Percentiles rank a stretch among this genome's conserved stretches.
Conservation (phyloP, 192 early-diverging fungal genomes). For the Geosiphon pyriformis region DNA sequence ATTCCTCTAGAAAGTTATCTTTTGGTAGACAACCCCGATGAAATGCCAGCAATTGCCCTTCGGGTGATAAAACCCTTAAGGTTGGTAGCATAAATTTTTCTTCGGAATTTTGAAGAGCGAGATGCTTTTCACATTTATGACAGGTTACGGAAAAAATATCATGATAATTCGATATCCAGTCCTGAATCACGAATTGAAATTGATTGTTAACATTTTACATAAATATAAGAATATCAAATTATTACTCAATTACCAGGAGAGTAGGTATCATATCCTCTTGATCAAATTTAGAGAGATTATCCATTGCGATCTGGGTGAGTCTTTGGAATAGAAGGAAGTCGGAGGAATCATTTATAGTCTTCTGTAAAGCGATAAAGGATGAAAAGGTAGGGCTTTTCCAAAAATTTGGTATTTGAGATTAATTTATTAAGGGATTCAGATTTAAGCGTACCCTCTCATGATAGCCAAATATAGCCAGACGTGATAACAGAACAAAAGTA, state of each 20-base stretch:
- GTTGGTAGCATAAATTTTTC: background rate
- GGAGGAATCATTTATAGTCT: conserved; percentile 1
- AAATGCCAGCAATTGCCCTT: background rate
- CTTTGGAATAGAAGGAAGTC: background rate
- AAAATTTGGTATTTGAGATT: too few species aligned
- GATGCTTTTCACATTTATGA: background rate
- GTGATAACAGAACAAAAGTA: background rate
- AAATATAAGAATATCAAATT: background rate
- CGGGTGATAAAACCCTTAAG: background rate
- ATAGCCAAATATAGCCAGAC: background rate
- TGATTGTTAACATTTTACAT: background rate
- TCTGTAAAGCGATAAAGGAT: background rate
- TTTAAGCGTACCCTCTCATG: background rate
- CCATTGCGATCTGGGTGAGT: background rate
- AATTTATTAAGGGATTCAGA: too few species aligned
- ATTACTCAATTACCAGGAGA: background rate
- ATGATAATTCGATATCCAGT: conserved; percentile 9
- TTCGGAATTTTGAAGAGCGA: background rate
- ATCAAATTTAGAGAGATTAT: background rate
- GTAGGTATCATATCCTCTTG: background rate
- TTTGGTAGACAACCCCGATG: background rate
- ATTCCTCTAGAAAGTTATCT: too few species aligned
- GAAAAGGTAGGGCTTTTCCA: too few species aligned
- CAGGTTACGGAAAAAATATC: background rate
- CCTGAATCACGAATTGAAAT: background rate